Evolutionary conservation across 805 yeast species (phyloP), one percentile per base, ranked within the genome.

Genomic region (Yamadazyma olivae): DNA sequence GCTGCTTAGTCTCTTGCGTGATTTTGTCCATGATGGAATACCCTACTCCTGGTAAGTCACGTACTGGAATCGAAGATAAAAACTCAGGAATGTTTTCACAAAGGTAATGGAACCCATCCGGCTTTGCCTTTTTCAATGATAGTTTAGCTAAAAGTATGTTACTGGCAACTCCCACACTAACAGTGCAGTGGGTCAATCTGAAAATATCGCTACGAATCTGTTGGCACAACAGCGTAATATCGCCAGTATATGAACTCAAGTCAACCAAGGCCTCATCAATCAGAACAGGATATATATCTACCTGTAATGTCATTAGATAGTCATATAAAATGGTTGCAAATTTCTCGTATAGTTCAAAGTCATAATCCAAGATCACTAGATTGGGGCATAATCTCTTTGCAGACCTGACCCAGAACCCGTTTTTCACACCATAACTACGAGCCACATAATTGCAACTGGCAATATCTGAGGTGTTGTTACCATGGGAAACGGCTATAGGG

Each of bases 401-500:
- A 1, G 64, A 46, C 1, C 78, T 64, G 1, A 86, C 74, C 95
- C 97, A 93, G 93, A 83, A 86, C 0, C 98, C 98, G 53, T 93
- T 90, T 18, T 54, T 64, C 4, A 91, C 81, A 0, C 98, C 98
- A 39, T 46, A 66, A n/a, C 65, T 53, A 19, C 99, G 69, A 0
- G 97, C 96, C 3, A 71, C 79, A 54, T 93, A 93, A 55, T 93
- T 93, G 53, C 97, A 89, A 40, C 95, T 84, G 0, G 98, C 93
- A 10, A 93, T 68, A 56, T 91, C 98, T 0, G 97, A 77, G 2
- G 75, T 66, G 8, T 51, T 52, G 1, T 75, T 75, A 5, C 81
- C 81, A 49, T 77, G 80, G 0, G 82, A 70, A 66, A 67, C 95
- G 64, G 59, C 91, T 58, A 53, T 82, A 65, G 71, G 82, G 58